phyloP scores from a whole-genome alignment of 495 filamentous ascomycete species.

The Neurospora tetraspora region DNA sequence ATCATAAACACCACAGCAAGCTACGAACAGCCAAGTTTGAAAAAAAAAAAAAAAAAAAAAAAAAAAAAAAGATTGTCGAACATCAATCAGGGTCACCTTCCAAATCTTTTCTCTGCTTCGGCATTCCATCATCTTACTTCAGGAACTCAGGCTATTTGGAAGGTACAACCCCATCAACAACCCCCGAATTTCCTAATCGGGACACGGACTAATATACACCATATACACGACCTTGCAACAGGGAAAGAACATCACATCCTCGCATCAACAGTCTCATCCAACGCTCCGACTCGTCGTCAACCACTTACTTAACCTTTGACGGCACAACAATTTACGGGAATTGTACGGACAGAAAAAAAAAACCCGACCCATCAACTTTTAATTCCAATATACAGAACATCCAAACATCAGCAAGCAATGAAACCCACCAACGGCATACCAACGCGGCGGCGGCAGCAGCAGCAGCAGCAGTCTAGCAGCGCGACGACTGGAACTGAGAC shows the following conservation, averaged over 20 bases:
- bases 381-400: not conserved
- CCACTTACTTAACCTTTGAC: not conserved
- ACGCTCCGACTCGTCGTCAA: not conserved
- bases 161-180: not conserved
- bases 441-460: not conserved
- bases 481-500: conserved; percentile 7
- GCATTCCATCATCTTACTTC: too few relatives aligned
- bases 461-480: not conserved
- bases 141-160: not conserved
- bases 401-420: not conserved
- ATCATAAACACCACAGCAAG: not conserved
- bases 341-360: not conserved
- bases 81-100: too few relatives aligned
- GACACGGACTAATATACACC: not conserved
- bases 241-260: not conserved
- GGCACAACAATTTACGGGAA: not conserved
- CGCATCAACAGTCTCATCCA: not conserved
- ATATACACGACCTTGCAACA: not conserved
- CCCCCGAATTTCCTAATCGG: not conserved
- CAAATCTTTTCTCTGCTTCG: too few relatives aligned
- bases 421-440: conserved; percentile 5
- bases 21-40: not conserved
- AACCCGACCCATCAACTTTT: not conserved
- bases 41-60: too few relatives aligned
- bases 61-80: too few relatives aligned